A percentile compares a stretch with the other conserved stretches of the same genome.
These are phyloP conservation scores for Prunus salicina DNA, from an alignment of 306 rosid genomes.

Conservation along the genomic window DNA sequence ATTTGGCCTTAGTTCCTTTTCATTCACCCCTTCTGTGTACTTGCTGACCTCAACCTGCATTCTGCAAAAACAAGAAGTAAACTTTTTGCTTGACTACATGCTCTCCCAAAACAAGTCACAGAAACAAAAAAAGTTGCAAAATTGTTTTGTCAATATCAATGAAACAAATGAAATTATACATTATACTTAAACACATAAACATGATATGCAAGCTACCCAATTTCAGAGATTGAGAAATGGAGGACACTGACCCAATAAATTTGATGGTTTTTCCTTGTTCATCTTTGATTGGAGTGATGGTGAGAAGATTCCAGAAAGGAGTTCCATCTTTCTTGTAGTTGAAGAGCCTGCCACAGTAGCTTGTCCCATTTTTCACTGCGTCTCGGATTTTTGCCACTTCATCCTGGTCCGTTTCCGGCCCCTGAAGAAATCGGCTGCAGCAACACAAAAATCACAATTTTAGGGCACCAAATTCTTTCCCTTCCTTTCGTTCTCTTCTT, in stretches of 20 bases:
- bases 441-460: slow-evolving; percentile 8
- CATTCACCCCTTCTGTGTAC: slow-evolving; percentile 84
- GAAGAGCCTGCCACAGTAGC: slow-evolving; percentile 79
- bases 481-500: background rate
- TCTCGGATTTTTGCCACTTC: slow-evolving; percentile 80
- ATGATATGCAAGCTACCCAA: background rate
- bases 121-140: background rate
- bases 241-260: slow-evolving; percentile 70
- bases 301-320: slow-evolving; percentile 96
- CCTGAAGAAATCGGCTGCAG: slow-evolving; percentile 97
- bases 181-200: too few relatives aligned
- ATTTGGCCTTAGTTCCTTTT: slow-evolving; percentile 66
- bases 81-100: background rate
- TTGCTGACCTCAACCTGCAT: slow-evolving; percentile 99
- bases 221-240: background rate
- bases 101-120: background rate
- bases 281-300: slow-evolving; percentile 81
- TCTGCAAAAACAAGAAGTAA: slow-evolving; percentile 47
- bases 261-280: slow-evolving; percentile 64
- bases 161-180: background rate
- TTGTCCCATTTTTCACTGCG: slow-evolving; percentile 61
- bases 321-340: slow-evolving; percentile 96
- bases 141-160: background rate
- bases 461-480: background rate
- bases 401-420: slow-evolving; percentile 71